Evolutionary conservation across 805 yeast species (phyloP), one percentile per base, ranked within the genome.

Genomic region (Lipomyces anomalus): DNA sequence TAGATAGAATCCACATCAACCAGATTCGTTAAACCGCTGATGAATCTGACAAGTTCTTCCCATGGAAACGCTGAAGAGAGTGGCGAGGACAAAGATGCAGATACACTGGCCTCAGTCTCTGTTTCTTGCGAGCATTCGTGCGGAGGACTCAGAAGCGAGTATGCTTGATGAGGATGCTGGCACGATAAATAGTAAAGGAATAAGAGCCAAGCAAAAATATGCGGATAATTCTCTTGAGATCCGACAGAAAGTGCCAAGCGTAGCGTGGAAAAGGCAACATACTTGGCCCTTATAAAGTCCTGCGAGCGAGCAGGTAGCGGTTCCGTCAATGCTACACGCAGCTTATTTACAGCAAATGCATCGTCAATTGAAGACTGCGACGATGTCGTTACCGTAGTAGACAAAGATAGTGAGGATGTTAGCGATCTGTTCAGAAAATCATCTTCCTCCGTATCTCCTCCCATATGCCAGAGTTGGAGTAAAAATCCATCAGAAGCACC

Each of bases 131-230:
- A 9, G n/a, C 22, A 4, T 30, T 28, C 43, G 32, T 28, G 13
- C 13, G 16, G 16, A 28, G 13, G 13, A 34, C 37, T 18, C 11
- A 11, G 7, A 2, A 36, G 13, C n/a, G 40, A 47, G n/a, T 43
- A 22, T 32, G 36, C 45, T 2, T 22, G 18, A 39, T 18, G 22
- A 18, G 47, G 48, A n/a, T 36, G 35, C 6, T 23, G 21, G 24
- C 24, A 47, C 21, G 39, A 46, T 29, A 44, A 38, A 32, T 48
- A 42, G 20, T 48, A 35, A 17, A 50, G 29, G 41, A 48, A 47
- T 24, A 50, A 38, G 18, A 50, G 46, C 55, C 55, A 50, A 7
- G 53, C 50, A 36, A 48, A 48, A 2, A 50, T 26, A 22, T 50
- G 50, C 17, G 49, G n/a, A 29, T 50, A 50, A 18, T 50, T 52